Base-by-base conservation (phyloP, 2,329 filamentous ascomycete genomes). In the Pseudogymnoascus destructans region DNA sequence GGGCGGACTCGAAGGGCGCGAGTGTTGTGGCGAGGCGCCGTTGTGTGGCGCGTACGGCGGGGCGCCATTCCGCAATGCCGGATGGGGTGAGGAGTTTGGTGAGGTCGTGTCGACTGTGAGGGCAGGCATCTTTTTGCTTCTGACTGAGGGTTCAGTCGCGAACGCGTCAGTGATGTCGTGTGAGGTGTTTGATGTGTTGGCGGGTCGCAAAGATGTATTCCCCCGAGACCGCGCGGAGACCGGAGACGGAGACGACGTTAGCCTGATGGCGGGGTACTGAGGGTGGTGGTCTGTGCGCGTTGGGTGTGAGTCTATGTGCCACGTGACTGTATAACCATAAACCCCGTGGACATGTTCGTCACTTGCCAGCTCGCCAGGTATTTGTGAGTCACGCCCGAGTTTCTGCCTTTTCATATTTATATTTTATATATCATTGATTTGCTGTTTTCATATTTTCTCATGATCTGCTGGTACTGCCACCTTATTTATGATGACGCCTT, bases 1-100 rank as follows among this genome's bases (percentile, higher is more conserved):
- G 2, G 59, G 57, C 10, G 67, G 66, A 7, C 66, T 67, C 32
- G 64, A 61, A 6, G 64, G 66, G n/a, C 63, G 59, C 23, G 65
- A 64, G 38, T 60, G 57, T 19, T 52, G 30, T 55, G 46, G 32
- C 59, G 57, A 15, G 55, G 36, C 9, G 56, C 21, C 23, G 36
- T n/a, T 19, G 32, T 17, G 11, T 59, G 5, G 59, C 58, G 25
- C 58, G 52, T 17, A 56, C 52, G 17, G 40, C 49, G 7, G 58
- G 55, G 23, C 49, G 55, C n/a, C 46, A 35, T 46, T 32, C 38
- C 32, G 59, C 38, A 21, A 21, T 33, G 42, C 30, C 32, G n/a
- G 8, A 4, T 40, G 30, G 8, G 30, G 25, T 35, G 35, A 33
- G 55, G 38, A 38, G 17, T 54, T 23, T 27, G 49, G 23, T 49